phyloP scores from a whole-genome alignment of 768 basidiomycete species.

The Boletellus ananas region DNA sequence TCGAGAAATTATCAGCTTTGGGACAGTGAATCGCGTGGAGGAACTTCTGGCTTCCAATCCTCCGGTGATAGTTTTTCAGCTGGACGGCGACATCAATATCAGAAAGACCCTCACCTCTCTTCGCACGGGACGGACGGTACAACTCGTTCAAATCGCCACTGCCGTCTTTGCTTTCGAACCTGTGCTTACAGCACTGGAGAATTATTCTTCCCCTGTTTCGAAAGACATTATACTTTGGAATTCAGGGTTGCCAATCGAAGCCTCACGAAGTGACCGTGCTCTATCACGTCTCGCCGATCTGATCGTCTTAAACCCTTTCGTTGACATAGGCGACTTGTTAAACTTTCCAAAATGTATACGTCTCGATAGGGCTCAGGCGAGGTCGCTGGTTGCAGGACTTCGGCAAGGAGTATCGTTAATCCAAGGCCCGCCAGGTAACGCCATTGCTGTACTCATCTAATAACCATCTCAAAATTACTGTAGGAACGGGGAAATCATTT shows the following conservation, averaged over 20 bases:
- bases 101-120: conserved; percentile 38
- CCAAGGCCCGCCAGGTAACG: conserved; percentile 70
- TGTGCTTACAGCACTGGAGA: conserved; percentile 52
- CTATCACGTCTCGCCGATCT: conserved; percentile 20
- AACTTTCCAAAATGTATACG: conserved; percentile 33
- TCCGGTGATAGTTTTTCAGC: conserved; percentile 51
- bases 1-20: conserved; percentile 48
- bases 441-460: no score
- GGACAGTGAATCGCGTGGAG: conserved; percentile 53
- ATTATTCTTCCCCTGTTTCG: no score
- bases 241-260: conserved; percentile 7
- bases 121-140: conserved; percentile 34
- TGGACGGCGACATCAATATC: conserved; percentile 42
- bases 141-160: conserved; percentile 54
- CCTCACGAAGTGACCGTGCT: not conserved
- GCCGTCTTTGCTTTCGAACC: conserved; percentile 62
- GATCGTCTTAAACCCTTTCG: conserved; percentile 28
- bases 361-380: conserved; percentile 50
- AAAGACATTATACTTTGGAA: conserved; percentile 55
- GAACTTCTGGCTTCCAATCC: conserved; percentile 43
- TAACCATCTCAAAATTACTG: no score
- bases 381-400: conserved; percentile 47
- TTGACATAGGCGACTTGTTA: conserved; percentile 39
- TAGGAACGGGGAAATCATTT: conserved; percentile 73
- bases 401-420: conserved; percentile 55